Evolutionary conservation across 805 yeast genomes (phyloP).

Genomic region (Sungouiella thailandica): DNA sequence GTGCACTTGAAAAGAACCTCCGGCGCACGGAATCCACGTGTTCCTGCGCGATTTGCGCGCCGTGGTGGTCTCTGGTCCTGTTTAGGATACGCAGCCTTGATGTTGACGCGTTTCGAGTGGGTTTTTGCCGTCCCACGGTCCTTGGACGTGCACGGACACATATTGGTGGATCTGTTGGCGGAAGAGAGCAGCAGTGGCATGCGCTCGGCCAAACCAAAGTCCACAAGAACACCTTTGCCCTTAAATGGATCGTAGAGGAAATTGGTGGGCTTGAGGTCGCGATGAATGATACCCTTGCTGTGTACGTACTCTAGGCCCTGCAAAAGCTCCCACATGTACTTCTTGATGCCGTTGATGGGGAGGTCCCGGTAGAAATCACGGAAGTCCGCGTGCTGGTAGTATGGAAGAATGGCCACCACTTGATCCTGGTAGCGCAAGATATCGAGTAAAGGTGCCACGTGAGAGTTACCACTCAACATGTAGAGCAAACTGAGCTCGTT

Average conservation of each 20-base stretch:
- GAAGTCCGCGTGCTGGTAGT: slow-evolving; percentile 86
- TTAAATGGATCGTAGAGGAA: slow-evolving; percentile 63
- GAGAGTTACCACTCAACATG: slow-evolving; percentile 58
- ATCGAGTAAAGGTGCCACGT: slow-evolving; percentile 86
- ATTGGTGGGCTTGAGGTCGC: slow-evolving; percentile 53
- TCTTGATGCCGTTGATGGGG: slow-evolving; percentile 73
- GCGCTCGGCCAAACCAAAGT: slow-evolving; percentile 86
- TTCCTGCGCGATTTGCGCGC: slow-evolving; percentile 95
- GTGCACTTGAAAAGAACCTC: slow-evolving; percentile 86
- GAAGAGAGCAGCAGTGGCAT: slow-evolving; percentile 10
- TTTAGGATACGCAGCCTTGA: slow-evolving; percentile 64
- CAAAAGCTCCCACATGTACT: slow-evolving; percentile 74
- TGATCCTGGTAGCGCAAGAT: slow-evolving; percentile 87
- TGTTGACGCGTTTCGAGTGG: slow-evolving; percentile 20
- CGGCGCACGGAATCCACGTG: slow-evolving; percentile 92
- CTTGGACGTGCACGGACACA: slow-evolving; percentile 55
- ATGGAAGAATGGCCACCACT: slow-evolving; percentile 88
- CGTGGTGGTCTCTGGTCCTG: slow-evolving; percentile 85
- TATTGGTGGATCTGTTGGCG: slow-evolving; percentile 16
- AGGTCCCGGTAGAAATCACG: slow-evolving; percentile 79
- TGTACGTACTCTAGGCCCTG: slow-evolving; percentile 66
- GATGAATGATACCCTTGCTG: slow-evolving; percentile 36
- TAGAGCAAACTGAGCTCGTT: slow-evolving; percentile 81
- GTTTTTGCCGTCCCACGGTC: slow-evolving; percentile 20
- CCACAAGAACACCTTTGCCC: slow-evolving; percentile 77